Percentiles rank a stretch among this genome's conserved stretches.
Evolutionary conservation across 495 filamentous ascomycete genomes (phyloP).

Genomic region (Penicillium canescens): DNA sequence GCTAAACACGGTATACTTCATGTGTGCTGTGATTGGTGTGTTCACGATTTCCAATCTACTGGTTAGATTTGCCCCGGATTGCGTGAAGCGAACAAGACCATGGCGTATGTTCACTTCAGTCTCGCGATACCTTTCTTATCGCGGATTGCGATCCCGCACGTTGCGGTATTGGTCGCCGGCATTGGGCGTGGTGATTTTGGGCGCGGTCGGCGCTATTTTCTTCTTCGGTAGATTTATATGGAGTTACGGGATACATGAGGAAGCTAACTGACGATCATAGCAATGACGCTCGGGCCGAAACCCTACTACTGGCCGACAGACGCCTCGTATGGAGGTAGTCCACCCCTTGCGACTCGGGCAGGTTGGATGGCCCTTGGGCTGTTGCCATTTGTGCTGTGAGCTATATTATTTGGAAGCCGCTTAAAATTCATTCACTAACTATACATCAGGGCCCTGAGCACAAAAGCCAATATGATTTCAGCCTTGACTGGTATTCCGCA

Average conservation of each 20-base stretch:
- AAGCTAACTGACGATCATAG: slow-evolving; percentile 19
- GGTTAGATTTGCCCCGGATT: slow-evolving; percentile 18
- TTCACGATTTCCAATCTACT: slow-evolving; percentile 42
- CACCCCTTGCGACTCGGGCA: slow-evolving; percentile 51
- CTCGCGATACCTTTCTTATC: slow-evolving; percentile 28
- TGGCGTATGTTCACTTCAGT: slow-evolving; percentile 25
- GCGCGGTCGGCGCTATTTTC: slow-evolving; percentile 20
- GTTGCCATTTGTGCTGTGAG: slow-evolving; percentile 52
- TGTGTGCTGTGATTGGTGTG: slow-evolving; percentile 44
- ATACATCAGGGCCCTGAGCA: slow-evolving; percentile 26
- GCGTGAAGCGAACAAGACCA: slow-evolving; percentile 18
- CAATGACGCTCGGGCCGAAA: slow-evolving; percentile 49
- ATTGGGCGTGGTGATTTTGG: slow-evolving; percentile 22
- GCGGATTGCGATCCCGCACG: slow-evolving; percentile 15
- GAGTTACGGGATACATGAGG: neutral
- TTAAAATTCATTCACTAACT: neutral
- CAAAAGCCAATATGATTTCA: slow-evolving; percentile 46
- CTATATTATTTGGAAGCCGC: slow-evolving; percentile 14
- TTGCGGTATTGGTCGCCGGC: slow-evolving; percentile 27
- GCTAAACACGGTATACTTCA: slow-evolving; percentile 49
- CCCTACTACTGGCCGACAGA: slow-evolving; percentile 61
- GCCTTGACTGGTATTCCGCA: slow-evolving; percentile 51
- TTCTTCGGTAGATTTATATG: slow-evolving; percentile 36
- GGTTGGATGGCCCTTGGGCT: slow-evolving; percentile 55
- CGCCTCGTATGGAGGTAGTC: slow-evolving; percentile 48